Evolutionary conservation across 176 grass and related monocot genomes (phyloP).

Genomic region (Oryza meyeriana): DNA sequence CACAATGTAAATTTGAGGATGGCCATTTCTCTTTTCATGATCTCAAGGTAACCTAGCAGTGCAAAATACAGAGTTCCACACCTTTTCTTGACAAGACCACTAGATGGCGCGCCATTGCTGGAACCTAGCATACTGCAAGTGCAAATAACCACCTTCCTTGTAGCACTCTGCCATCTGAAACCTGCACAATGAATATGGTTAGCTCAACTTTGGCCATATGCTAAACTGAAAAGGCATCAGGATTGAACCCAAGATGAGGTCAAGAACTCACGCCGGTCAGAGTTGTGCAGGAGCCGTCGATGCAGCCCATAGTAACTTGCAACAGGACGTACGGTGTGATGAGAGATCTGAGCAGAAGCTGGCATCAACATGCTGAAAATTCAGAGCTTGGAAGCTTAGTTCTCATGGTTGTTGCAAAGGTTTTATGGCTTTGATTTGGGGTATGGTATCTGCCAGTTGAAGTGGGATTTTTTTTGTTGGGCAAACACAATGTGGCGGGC

Average conservation of each 20-base stretch:
- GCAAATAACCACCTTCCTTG: slow-evolving; percentile 27
- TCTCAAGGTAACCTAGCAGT: background rate
- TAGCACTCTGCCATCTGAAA: slow-evolving; percentile 20
- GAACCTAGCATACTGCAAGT: slow-evolving; percentile 32
- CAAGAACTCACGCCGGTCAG: slow-evolving; percentile 28
- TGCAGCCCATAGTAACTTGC: background rate
- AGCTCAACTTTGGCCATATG: background rate
- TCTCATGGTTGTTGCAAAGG: slow-evolving; percentile 27
- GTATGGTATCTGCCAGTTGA: background rate
- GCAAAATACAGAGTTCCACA: background rate
- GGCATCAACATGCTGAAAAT: slow-evolving; percentile 43
- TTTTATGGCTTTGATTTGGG: slow-evolving; percentile 31
- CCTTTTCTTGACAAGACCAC: slow-evolving; percentile 65
- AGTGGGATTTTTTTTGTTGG: slow-evolving; percentile 21
- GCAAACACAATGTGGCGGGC: background rate
- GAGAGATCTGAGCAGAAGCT: slow-evolving; percentile 29
- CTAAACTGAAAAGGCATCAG: background rate
- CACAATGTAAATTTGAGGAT: background rate
- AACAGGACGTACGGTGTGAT: slow-evolving; percentile 17
- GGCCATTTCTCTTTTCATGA: background rate
- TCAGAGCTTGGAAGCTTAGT: slow-evolving; percentile 19
- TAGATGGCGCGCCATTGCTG: slow-evolving; percentile 43
- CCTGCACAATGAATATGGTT: slow-evolving; percentile 5
- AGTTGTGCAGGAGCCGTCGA: background rate
- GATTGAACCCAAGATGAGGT: background rate